Percentiles rank a stretch among this genome's conserved stretches.
phyloP scores from a whole-genome alignment of 1,284 basidiomycete species.

The Xanthoconium separans region DNA sequence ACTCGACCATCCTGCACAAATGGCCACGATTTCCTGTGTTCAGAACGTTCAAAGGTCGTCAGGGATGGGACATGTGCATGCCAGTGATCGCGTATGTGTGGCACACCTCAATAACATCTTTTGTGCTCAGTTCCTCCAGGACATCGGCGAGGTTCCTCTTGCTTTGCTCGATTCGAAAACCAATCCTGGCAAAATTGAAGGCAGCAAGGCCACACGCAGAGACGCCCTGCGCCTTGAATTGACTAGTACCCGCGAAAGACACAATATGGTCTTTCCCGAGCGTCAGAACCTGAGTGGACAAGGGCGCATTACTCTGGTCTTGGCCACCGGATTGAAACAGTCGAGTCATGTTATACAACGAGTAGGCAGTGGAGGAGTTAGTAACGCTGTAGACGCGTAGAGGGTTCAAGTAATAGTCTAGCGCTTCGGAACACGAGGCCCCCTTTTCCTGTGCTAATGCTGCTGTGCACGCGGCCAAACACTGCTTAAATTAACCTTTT shows the following conservation, averaged over 20 bases:
- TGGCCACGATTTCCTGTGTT: slow-evolving; percentile 49
- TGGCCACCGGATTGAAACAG: neutral
- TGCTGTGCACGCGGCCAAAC: too few species aligned
- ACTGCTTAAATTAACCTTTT: too few species aligned
- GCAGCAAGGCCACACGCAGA: slow-evolving; percentile 64
- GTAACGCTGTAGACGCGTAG: too few species aligned
- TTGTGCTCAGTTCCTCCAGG: slow-evolving; percentile 21
- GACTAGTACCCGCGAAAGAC: slow-evolving; percentile 46
- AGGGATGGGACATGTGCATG: neutral
- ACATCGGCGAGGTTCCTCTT: slow-evolving; percentile 9
- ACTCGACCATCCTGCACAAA: slow-evolving; percentile 54
- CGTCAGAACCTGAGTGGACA: slow-evolving; percentile 20
- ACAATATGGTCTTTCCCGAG: slow-evolving; percentile 34
- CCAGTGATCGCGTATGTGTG: neutral
- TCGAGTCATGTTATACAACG: slow-evolving; percentile 7
- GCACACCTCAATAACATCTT: slow-evolving; percentile 23
- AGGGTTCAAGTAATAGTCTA: too few species aligned
- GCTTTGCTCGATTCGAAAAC: slow-evolving; percentile 23
- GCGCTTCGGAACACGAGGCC: too few species aligned
- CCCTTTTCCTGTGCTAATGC: too few species aligned
- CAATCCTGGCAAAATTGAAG: slow-evolving; percentile 56
- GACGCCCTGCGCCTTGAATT: slow-evolving; percentile 42
- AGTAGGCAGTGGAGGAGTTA: neutral
- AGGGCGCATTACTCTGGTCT: neutral
- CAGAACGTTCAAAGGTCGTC: neutral